Base-by-base conservation (phyloP, 768 basidiomycete species). In the Phylloporus sp. region DNA sequence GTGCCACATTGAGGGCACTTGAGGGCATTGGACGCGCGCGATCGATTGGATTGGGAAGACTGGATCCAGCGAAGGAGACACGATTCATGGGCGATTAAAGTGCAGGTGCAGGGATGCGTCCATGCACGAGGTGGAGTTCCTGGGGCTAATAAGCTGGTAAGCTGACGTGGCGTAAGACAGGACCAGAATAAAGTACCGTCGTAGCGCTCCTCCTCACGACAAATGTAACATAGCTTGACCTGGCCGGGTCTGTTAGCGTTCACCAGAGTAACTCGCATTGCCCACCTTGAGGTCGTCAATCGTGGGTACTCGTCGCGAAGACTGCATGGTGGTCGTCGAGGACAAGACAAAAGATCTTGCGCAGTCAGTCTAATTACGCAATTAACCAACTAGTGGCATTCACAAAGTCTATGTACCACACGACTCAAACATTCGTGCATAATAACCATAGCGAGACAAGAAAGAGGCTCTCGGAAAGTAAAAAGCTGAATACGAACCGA, bases 31-130 rank as follows among this genome's bases (percentile, higher is more conserved):
- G 59, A 50, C 1, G 76, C 69, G 26, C 80, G 75, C 9, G 82
- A 79, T 10, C 73, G 68, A 42, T 73, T 81, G 22, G 76, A 73
- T 58, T 91, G 85, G 4, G 87, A 80, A 16, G 85, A 76, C 53
- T 82, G 79, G 34, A 91, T 88, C 89, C 89, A 91, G 56, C 82
- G 80, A 28, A 90, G 76, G 15, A 91, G 79, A 69, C 89, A 91
- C 0, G 80, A 71, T 63, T 91, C 86, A 67, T 91, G 89, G 3
- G 89, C 89, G 35, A 91, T 73, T 34, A 91, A 77, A 0, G 89
- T 89, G 61, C 89, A 91, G 42, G 72, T 81, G 67, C 89, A 91
- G 3, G 89, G 89, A 59, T 91, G 89, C 0, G 82, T 83, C 88
- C 89, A 91, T 48, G 72, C 65, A 31, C 76, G 72, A 12, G 80